Base-by-base conservation (phyloP, 805 yeast species). In the Clavispora carvajalis region DNA sequence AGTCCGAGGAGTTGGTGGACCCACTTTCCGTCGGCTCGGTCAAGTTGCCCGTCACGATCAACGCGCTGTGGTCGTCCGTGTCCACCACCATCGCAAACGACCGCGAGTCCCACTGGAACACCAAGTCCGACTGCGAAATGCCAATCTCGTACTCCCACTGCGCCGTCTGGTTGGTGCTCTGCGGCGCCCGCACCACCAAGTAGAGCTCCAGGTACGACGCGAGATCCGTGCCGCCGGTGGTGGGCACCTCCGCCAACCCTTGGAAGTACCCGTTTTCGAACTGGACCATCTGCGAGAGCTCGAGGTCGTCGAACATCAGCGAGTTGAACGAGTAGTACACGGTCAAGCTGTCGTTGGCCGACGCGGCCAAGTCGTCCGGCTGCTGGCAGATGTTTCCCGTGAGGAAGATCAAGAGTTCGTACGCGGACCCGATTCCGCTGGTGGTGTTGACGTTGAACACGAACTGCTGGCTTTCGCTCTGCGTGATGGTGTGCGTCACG, bases 101-200 rank as follows among this genome's bases (percentile, higher is more conserved):
- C 13, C 76, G 63, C 33, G 68, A 65, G 57, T 82, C 88, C 85
- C 86, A 83, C 54, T 82, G 86, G 51, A 76, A 83, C 1, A 78
- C 77, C 48, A 82, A 62, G 54, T 80, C 80, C 37, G 69, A 69
- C 51, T 74, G 80, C 2, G 87, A 79, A 2, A 78, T 74, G 3
- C 87, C 90, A 24, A 88, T 58, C 54, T 80, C 77, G 53, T 81
- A 85, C 7, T 67, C 47, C 90, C 90, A 83, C n/a, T 37, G 31
- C 13, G 60, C 63, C 1, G 64, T 41, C 10, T 26, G 29, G 43
- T 69, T 63, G 17, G 64, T 56, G 48, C 63, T 64, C 46, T 67
- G 60, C 7, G 74, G 73, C 10, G 73, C 69, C 22, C 60, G 44
- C 2, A 68, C 71, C 2, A 67, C 69, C 25, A 69, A 63, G 46